Conservation (phyloP, 768 basidiomycete genomes). For the Naganishia kalamii region DNA sequence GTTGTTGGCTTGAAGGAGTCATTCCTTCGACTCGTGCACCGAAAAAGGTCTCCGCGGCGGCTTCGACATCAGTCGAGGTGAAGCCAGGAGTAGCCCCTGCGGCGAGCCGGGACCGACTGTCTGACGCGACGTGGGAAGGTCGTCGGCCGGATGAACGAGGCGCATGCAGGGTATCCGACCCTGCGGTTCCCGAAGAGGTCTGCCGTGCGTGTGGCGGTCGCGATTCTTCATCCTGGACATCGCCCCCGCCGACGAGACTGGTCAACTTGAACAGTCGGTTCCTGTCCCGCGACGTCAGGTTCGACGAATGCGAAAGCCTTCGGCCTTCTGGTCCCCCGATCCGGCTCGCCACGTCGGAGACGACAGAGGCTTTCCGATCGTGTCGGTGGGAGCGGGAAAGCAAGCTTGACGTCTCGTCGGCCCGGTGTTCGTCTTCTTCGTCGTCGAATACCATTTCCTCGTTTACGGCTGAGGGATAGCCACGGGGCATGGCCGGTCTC, state of each 20-base stretch:
- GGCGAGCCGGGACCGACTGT: neutral
- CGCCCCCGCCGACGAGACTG: constrained; percentile 14
- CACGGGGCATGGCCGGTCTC: constrained; percentile 24
- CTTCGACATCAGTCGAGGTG: constrained; percentile 19
- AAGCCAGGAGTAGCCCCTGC: constrained; percentile 6
- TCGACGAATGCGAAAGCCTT: constrained; percentile 13
- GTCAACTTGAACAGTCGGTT: constrained; percentile 17
- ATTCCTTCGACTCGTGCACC: constrained; percentile 29
- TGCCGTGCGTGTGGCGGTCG: neutral
- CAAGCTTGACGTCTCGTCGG: constrained; percentile 15
- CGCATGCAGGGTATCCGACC: neutral
- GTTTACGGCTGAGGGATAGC: constrained; percentile 13
- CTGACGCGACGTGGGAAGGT: constrained; percentile 3
- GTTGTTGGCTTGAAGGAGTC: constrained; percentile 27
- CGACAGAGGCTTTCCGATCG: constrained; percentile 5
- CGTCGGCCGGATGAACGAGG: neutral
- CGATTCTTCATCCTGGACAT: neutral
- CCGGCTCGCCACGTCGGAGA: constrained; percentile 2
- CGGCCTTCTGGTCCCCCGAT: neutral
- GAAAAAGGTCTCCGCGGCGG: constrained; percentile 31
- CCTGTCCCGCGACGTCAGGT: constrained; percentile 10
- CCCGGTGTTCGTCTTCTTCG: constrained; percentile 20
- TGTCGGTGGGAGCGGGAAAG: constrained; percentile 25
- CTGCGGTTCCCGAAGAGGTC: neutral
- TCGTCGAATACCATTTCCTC: constrained; percentile 26